Conservation (phyloP, 2,329 filamentous ascomycete genomes). For the Rhexocercosporidium sp. region DNA sequence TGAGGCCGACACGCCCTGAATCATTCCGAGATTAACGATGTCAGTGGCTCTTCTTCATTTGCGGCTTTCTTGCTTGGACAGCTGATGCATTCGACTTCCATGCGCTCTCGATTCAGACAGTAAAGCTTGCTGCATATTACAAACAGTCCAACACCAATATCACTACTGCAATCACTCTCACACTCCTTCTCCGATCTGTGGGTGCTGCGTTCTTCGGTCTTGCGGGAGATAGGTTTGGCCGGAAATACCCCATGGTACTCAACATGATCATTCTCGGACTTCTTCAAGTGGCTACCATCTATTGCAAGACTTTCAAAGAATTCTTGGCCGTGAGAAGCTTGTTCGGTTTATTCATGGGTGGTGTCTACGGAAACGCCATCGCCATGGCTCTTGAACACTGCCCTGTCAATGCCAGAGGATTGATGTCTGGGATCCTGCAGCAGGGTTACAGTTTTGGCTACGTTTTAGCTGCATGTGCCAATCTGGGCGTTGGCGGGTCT, state of each 20-base stretch:
- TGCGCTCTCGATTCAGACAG: conserved; percentile 77
- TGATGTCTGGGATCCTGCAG: conserved; percentile 38
- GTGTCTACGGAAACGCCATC: conserved; percentile 76
- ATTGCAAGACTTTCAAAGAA: conserved; percentile 32
- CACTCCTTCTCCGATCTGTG: conserved; percentile 72
- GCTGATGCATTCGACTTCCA: conserved; percentile 76
- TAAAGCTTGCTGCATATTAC: conserved; percentile 68
- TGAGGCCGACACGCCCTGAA: background rate
- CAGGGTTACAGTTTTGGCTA: conserved; percentile 38
- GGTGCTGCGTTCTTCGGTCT: conserved; percentile 79
- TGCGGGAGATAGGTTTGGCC: conserved; percentile 76
- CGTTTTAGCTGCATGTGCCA: conserved; percentile 53
- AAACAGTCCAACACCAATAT: conserved; percentile 56
- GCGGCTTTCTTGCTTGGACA: conserved; percentile 32
- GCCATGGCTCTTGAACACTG: conserved; percentile 72
- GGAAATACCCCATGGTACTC: conserved; percentile 82
- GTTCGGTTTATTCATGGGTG: conserved; percentile 80
- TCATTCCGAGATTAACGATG: background rate
- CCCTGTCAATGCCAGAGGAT: conserved; percentile 35
- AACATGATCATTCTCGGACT: conserved; percentile 78
- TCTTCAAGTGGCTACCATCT: conserved; percentile 60
- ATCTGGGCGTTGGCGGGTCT: conserved; percentile 71
- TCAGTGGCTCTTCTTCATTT: conserved; percentile 72
- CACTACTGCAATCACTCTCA: conserved; percentile 49
- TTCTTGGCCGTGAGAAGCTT: conserved; percentile 76